Evolutionary conservation across 2,329 filamentous ascomycete genomes (phyloP).

Genomic region (Aspergillus flavus): DNA sequence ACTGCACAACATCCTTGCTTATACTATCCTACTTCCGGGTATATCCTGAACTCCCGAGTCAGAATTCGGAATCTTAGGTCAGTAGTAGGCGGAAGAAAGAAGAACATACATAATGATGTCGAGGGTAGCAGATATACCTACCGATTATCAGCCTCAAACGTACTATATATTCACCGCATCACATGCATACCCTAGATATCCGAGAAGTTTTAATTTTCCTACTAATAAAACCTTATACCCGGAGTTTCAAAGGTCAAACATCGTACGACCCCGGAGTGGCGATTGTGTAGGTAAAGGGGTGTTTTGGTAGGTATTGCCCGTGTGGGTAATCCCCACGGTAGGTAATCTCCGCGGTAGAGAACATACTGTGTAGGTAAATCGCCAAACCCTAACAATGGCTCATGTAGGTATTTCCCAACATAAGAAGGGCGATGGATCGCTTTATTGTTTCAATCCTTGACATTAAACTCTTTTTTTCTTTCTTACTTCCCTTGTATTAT

Average conservation of each 20-base stretch:
- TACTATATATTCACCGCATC: too few relatives aligned
- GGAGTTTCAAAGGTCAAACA: background rate
- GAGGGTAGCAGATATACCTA: too few relatives aligned
- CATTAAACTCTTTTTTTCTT: background rate
- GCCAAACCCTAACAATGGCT: background rate
- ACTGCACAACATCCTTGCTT: background rate
- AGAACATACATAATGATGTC: too few relatives aligned
- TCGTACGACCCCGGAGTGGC: background rate
- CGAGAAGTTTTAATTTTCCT: too few relatives aligned
- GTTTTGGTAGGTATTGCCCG: background rate
- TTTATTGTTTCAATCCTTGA: background rate
- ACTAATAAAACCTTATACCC: too few relatives aligned
- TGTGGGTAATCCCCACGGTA: constrained; percentile 1
- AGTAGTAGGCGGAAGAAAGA: background rate
- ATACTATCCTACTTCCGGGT: too few relatives aligned
- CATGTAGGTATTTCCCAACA: background rate
- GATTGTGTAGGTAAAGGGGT: background rate
- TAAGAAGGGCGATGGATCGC: background rate
- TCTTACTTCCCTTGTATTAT: background rate
- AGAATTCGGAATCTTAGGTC: background rate
- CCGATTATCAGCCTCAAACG: too few relatives aligned
- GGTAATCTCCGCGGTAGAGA: constrained; percentile 7
- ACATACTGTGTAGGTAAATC: background rate
- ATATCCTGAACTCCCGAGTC: too few relatives aligned
- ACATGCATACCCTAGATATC: too few relatives aligned